Evolutionary conservation across 768 basidiomycete genomes (phyloP).

Genomic region (Vararia minispora): DNA sequence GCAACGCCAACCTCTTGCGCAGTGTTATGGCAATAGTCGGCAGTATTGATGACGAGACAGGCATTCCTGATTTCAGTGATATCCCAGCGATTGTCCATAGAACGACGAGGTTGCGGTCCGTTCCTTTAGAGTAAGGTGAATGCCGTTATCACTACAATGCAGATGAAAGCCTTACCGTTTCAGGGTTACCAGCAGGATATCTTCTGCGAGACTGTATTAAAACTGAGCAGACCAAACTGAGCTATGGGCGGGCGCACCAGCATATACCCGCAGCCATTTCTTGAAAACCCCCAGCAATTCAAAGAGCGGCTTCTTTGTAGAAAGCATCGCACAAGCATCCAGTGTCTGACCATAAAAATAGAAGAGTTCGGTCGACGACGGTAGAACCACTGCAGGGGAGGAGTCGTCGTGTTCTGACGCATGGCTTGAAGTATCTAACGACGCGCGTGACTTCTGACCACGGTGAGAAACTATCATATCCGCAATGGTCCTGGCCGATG

Average conservation of each 20-base stretch:
- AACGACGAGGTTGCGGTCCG: slow-evolving; percentile 44
- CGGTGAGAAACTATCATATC: slow-evolving; percentile 88
- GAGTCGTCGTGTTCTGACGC: slow-evolving; percentile 31
- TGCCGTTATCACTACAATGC: neutral
- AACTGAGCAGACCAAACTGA: slow-evolving; percentile 6
- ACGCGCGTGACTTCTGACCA: slow-evolving; percentile 46
- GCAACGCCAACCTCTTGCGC: slow-evolving; percentile 62
- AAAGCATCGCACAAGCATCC: slow-evolving; percentile 88
- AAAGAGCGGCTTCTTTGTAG: slow-evolving; percentile 72
- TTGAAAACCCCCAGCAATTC: slow-evolving; percentile 75
- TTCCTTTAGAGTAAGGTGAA: too few relatives aligned
- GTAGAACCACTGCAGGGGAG: slow-evolving; percentile 58
- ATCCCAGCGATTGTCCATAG: slow-evolving; percentile 74
- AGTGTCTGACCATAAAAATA: slow-evolving; percentile 94
- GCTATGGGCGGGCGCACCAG: slow-evolving; percentile 40
- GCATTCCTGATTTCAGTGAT: slow-evolving; percentile 65
- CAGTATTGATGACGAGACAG: slow-evolving; percentile 90
- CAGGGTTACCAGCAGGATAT: slow-evolving; percentile 64
- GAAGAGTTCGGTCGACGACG: slow-evolving; percentile 93
- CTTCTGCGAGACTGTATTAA: slow-evolving; percentile 45
- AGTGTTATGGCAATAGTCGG: slow-evolving; percentile 93
- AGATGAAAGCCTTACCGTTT: slow-evolving; percentile 43
- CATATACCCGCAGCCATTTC: slow-evolving; percentile 93
- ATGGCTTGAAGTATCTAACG: slow-evolving; percentile 43
- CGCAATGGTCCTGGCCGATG: slow-evolving; percentile 54